phyloP scores from a whole-genome alignment of 805 yeast genomes.

The Hanseniaspora pseudoguilliermondii region DNA sequence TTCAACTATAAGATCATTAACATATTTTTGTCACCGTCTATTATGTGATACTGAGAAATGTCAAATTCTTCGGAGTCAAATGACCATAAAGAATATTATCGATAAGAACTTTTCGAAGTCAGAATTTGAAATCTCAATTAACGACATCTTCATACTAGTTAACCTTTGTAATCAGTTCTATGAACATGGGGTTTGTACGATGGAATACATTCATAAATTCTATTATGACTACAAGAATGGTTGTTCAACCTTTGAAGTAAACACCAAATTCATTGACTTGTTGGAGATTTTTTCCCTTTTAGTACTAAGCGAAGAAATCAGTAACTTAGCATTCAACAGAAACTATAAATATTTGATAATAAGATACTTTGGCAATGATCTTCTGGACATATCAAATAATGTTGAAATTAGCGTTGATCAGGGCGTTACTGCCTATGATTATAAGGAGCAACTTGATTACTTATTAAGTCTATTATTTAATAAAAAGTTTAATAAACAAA shows the following conservation, averaged over 20 bases:
- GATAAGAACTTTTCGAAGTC: not conserved
- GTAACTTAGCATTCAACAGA: not conserved
- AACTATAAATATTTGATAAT: not conserved
- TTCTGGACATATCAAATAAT: not conserved
- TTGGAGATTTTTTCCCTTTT: not conserved
- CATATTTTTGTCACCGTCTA: not conserved
- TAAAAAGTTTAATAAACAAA: too few species aligned
- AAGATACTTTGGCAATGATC: not conserved
- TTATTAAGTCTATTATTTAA: too few species aligned
- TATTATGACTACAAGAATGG: not conserved
- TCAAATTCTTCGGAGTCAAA: not conserved
- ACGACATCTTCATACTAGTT: not conserved
- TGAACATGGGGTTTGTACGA: not conserved
- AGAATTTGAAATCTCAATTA: not conserved
- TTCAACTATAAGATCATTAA: constrained; percentile 19
- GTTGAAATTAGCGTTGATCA: too few species aligned
- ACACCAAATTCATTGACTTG: not conserved
- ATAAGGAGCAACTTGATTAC: too few species aligned
- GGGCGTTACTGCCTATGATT: too few species aligned
- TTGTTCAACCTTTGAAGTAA: not conserved
- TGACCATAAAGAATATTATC: not conserved
- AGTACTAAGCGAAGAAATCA: not conserved
- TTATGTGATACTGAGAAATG: not conserved
- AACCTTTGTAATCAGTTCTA: not conserved
- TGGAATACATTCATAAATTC: not conserved